A percentile compares a stretch with the other conserved stretches of the same genome.
Evolutionary conservation across 805 yeast genomes (phyloP).

Genomic region (Pichia gijzeniarum): DNA sequence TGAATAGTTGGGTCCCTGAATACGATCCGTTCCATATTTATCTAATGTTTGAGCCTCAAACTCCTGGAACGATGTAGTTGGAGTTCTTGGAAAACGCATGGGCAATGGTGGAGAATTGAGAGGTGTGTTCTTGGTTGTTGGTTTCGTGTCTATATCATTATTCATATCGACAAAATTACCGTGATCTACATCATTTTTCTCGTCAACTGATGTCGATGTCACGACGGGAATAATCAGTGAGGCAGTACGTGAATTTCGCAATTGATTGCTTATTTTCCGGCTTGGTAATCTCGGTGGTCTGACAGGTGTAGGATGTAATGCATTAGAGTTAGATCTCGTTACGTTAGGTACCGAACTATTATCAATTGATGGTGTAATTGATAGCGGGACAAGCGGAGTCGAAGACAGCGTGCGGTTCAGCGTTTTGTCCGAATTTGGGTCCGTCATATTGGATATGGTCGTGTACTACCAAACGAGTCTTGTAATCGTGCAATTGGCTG

Average conservation of each 20-base stretch:
- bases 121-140: too few relatives aligned
- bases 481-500: too few relatives aligned
- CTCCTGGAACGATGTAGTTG: constrained; percentile 1
- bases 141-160: background rate
- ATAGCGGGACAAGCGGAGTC: constrained; percentile 3
- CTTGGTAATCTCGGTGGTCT: constrained; percentile 1
- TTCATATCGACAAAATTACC: background rate
- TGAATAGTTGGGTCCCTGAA: constrained; percentile 7
- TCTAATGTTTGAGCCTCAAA: constrained; percentile 3
- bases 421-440: background rate
- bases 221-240: constrained; percentile 8
- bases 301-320: background rate
- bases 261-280: background rate
- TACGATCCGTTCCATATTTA: constrained; percentile 12
- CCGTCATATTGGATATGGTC: background rate
- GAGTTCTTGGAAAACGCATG: constrained; percentile 3
- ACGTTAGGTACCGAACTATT: background rate
- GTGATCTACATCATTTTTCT: background rate
- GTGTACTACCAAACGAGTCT: too few relatives aligned
- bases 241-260: constrained; percentile 6
- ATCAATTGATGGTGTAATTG: constrained; percentile 4
- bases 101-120: constrained; percentile 6
- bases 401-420: background rate
- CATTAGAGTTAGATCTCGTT: background rate
- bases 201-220: background rate